Percentiles rank a stretch among this genome's conserved stretches.
Evolutionary conservation across 306 rosid species (phyloP).

Genomic region (Gleditsia sinensis): DNA sequence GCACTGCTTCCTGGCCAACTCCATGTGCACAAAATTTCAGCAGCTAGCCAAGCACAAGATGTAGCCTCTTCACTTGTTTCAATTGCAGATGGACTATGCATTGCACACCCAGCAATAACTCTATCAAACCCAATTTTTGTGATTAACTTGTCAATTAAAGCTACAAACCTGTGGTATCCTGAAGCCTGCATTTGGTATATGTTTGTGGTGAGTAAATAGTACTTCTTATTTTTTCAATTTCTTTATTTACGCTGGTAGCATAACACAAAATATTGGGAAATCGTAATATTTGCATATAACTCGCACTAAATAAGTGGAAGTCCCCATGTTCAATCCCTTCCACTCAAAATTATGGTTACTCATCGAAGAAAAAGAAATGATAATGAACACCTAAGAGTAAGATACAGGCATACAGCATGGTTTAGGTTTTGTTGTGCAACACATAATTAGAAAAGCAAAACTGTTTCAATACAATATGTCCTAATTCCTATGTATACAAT

Average conservation of each 20-base stretch:
- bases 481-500: conserved; percentile 5
- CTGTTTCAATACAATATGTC: not conserved
- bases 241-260: not conserved
- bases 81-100: conserved; percentile 36
- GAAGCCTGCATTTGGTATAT: conserved; percentile 65
- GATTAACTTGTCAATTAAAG: conserved; percentile 68
- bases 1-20: conserved; percentile 91
- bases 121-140: conserved; percentile 66
- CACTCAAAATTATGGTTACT: not conserved
- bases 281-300: conserved; percentile 6
- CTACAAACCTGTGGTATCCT: conserved; percentile 64
- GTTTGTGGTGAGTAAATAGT: conserved; percentile 31
- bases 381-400: not conserved
- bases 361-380: not conserved
- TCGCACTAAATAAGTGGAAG: not conserved
- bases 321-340: not conserved
- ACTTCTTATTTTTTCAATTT: not conserved
- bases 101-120: conserved; percentile 49
- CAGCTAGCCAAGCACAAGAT: conserved; percentile 80
- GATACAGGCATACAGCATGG: not conserved
- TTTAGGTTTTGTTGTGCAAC: not conserved
- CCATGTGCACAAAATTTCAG: conserved; percentile 96
- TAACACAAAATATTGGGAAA: conserved; percentile 12
- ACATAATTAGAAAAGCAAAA: not conserved
- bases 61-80: conserved; percentile 54